Evolutionary conservation across 2,329 filamentous ascomycete species (phyloP).

Genomic region (Ceratocystis huliohia): DNA sequence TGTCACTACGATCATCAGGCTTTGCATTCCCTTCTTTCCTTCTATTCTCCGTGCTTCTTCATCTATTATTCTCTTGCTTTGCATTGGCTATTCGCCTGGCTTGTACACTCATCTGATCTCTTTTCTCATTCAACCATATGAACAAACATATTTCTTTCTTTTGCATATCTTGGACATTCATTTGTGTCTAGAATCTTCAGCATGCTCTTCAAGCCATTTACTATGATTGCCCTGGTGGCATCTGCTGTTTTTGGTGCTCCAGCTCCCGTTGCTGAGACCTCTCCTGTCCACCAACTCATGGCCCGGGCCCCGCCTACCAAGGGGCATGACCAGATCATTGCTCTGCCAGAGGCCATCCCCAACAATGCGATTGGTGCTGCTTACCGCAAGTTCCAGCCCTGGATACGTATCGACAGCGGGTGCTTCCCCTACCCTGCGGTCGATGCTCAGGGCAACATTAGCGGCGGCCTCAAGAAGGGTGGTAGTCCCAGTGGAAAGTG

Average conservation of each 20-base stretch:
- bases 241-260: conserved; percentile 8
- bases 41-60: neutral
- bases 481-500: conserved; percentile 28
- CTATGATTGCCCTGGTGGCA: conserved; percentile 9
- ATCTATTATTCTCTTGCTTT: neutral
- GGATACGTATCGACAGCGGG: conserved; percentile 35
- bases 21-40: neutral
- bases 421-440: conserved; percentile 53
- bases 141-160: neutral
- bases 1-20: neutral
- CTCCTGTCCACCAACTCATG: conserved; percentile 24
- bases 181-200: conserved; percentile 1
- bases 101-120: conserved; percentile 21
- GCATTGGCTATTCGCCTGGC: neutral
- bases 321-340: conserved; percentile 27
- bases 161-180: neutral
- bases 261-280: neutral
- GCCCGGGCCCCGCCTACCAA: conserved; percentile 24
- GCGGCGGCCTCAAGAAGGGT: conserved; percentile 29
- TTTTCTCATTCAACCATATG: neutral
- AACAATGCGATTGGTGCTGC: conserved; percentile 25
- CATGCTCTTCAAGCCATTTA: conserved; percentile 18
- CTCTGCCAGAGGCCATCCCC: conserved; percentile 27
- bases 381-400: conserved; percentile 30
- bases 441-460: conserved; percentile 42